Base-by-base conservation (phyloP, 352 stramenopile genomes). In the Pythium brassicae region DNA sequence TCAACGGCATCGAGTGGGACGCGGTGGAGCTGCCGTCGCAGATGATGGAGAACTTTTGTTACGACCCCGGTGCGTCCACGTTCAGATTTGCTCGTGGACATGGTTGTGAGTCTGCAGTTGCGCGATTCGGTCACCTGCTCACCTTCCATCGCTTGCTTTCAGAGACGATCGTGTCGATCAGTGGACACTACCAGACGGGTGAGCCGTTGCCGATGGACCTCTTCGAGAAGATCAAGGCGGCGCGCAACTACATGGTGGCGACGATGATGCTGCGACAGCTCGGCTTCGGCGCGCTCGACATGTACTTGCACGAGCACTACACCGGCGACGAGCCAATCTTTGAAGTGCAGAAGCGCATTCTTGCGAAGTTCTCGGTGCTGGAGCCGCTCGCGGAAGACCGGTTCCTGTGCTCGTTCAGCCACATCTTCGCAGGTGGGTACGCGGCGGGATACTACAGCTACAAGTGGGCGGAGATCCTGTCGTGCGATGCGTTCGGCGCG, bases 11-110 rank as follows among this genome's bases (percentile, higher is more conserved):
- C 17, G 96, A 99, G 72, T 99, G 96, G 96, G 97, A 99, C 78
- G 97, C 97, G 15, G 96, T 99, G 4, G 97, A 99, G 68, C 74
- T 98, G 19, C 97, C 97, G 25, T 98, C 87, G 12, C 97, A 99
- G 76, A 99, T 99, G 78, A 99, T 99, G 96, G 97, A 99, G 61
- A 99, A 99, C 71, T 99, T 97, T 78, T 98, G 94, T 72, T 99
- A 99, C 71, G 91, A 99, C 67, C 68, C 83, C 53, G 74, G 78
- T 83, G 19, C 4, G 15, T 29, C 14, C 17, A 37, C 14, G 35
- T 11, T 35, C 29, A 14, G 29, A 35, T 35, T 11, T 35, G 11
- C 11, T 42, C 35, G 35, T 42, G 22, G 44, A 20, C 3, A 20
- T 11, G 7, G 8, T 17, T 50, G 17, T 42, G 35, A 10, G 29